Evolutionary conservation across 2,329 filamentous ascomycete genomes (phyloP), one percentile per base, ranked within the genome.

Genomic region (Cordyceps javanica): DNA sequence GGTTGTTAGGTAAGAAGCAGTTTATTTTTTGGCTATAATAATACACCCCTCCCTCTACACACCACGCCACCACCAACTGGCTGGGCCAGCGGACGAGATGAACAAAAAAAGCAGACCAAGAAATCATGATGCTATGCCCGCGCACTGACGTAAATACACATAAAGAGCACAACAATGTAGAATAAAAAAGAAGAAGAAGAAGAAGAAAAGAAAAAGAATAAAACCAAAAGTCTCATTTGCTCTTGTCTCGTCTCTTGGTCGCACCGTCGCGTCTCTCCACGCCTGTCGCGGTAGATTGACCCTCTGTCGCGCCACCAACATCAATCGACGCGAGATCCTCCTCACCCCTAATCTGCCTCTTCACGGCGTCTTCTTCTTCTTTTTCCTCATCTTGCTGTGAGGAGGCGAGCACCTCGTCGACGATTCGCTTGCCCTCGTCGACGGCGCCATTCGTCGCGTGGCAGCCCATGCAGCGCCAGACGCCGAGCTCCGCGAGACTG

Each of bases 401-500:
- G 8, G 61, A 64, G 3, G 61, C 69, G 2, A 84, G 69, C 1
- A 91, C 82, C 66, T 88, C 84, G 44, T 82, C 82, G 49, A 93
- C 77, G 53, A 93, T 87, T 67, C 87, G 84, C 63, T 84, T 83
- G 9, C 85, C 83, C 69, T 93, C 89, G 60, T 88, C 89, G 65
- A 91, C 83, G 66, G 89, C 83, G 0, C 93, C 93, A 69, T 99
- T 99, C 75, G 82, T 81, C 2, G 84, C 78, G 10, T 87, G 86
- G 67, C 94, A 99, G n/a, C 83, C 83, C 69, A 90, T 88, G 71
- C 94, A 99, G 60, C 87, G 85, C 94, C 94, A 99, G 60, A 80
- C 79, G 2, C 93, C 94, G 1, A 99, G 67, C 53, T 97, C 92
- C 39, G 89, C 84, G 1, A 93, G 74, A 0, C 79, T 83, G 64